Evolutionary conservation across 371 early-diverging fungal species (phyloP).

Genomic region (Cokeromyces recurvatus): DNA sequence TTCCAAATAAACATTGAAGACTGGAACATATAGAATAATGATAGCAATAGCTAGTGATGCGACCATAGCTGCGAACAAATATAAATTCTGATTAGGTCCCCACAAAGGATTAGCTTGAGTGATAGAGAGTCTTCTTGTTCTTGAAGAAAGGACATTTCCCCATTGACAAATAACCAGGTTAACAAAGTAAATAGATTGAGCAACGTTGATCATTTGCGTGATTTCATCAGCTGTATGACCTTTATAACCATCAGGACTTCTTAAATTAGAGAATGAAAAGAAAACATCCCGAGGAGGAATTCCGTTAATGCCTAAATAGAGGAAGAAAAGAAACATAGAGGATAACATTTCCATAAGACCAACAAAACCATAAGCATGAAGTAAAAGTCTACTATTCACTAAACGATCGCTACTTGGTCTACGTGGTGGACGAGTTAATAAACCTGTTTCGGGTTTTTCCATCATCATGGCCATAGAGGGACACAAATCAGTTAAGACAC

Average conservation of each 20-base stretch:
- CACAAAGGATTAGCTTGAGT: constrained; percentile 55
- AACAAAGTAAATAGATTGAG: constrained; percentile 61
- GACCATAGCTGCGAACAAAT: constrained; percentile 43
- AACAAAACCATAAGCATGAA: constrained; percentile 63
- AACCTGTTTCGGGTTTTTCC: constrained; percentile 60
- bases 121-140: constrained; percentile 59
- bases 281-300: constrained; percentile 34
- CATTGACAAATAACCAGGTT: constrained; percentile 62
- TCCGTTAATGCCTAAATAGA: constrained; percentile 45
- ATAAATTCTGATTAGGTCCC: constrained; percentile 47
- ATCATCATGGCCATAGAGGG: constrained; percentile 63
- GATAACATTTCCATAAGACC: constrained; percentile 57
- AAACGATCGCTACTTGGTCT: constrained; percentile 56
- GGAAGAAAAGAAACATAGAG: constrained; percentile 59
- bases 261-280: constrained; percentile 53
- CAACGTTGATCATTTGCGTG: constrained; percentile 35
- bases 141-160: constrained; percentile 48
- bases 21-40: constrained; percentile 54
- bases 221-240: constrained; percentile 47
- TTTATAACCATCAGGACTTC: constrained; percentile 39
- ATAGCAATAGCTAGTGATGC: constrained; percentile 47
- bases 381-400: constrained; percentile 46
- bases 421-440: constrained; percentile 59
- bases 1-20: constrained; percentile 54
- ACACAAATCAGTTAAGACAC: constrained; percentile 45